These are phyloP conservation scores for Leccinum imitatum DNA, from an alignment of 768 basidiomycete genomes.

Conservation along the genomic window DNA sequence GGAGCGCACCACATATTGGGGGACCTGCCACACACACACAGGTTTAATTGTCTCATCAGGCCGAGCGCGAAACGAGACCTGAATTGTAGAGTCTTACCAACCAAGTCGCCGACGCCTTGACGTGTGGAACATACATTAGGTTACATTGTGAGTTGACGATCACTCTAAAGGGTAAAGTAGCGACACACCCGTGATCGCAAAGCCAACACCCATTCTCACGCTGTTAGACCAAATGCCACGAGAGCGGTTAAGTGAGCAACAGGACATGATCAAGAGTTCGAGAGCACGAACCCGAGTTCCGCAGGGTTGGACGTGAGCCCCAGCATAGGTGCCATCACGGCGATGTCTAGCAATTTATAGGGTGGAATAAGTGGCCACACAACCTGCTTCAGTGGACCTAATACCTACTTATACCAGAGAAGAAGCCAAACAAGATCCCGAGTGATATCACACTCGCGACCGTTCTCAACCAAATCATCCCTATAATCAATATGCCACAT, in stretches of 20 bases:
- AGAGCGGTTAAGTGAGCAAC: not conserved
- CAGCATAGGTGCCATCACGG: slow-evolving; percentile 43
- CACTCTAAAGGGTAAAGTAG: not conserved
- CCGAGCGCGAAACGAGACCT: not conserved
- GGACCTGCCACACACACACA: slow-evolving; percentile 39
- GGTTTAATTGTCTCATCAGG: not conserved
- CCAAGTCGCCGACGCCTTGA: slow-evolving; percentile 25
- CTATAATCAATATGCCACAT: slow-evolving; percentile 41
- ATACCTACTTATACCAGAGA: slow-evolving; percentile 43
- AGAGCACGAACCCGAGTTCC: slow-evolving; percentile 47
- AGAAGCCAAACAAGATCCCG: slow-evolving; percentile 47
- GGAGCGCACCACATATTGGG: slow-evolving; percentile 56
- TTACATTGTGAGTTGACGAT: not conserved
- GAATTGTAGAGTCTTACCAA: slow-evolving; percentile 12
- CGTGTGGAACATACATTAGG: not conserved
- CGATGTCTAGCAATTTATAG: slow-evolving; percentile 31
- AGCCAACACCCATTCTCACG: slow-evolving; percentile 47
- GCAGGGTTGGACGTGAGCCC: slow-evolving; percentile 43
- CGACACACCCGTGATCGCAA: slow-evolving; percentile 40
- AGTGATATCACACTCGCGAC: slow-evolving; percentile 41
- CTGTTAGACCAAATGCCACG: slow-evolving; percentile 7
- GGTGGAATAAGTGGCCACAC: too few species aligned
- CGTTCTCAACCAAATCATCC: slow-evolving; percentile 39
- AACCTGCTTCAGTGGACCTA: too few species aligned
- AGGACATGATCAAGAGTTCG: not conserved